phyloP scores from a whole-genome alignment of 768 basidiomycete species.

The Gautieria morchelliformis region DNA sequence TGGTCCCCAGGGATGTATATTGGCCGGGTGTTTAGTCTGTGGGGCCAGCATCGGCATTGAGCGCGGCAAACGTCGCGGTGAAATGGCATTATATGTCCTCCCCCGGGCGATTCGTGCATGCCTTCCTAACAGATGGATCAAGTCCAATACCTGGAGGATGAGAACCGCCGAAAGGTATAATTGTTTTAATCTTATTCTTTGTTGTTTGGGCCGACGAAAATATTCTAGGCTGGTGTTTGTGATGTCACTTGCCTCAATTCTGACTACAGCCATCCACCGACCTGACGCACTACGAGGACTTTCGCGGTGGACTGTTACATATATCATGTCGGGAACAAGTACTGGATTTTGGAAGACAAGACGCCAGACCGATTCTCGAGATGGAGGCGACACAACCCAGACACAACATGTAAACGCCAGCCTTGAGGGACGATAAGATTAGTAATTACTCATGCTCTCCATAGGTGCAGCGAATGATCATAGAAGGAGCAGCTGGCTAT shows the following conservation, averaged over 20 bases:
- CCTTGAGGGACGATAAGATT: constrained; percentile 6
- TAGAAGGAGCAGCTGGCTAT: constrained; percentile 94
- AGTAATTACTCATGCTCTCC: constrained; percentile 45
- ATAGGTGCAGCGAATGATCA: constrained; percentile 75
- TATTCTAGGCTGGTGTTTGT: constrained; percentile 43
- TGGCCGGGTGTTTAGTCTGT: constrained; percentile 59
- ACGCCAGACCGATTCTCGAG: neutral
- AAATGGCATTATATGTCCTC: constrained; percentile 73
- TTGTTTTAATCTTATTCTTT: neutral
- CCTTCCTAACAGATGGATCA: constrained; percentile 46
- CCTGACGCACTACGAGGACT: constrained; percentile 63
- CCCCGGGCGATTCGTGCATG: constrained; percentile 59
- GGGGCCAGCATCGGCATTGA: constrained; percentile 76
- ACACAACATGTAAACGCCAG: neutral
- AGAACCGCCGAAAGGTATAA: constrained; percentile 44
- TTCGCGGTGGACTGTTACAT: constrained; percentile 61
- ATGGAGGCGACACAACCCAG: neutral
- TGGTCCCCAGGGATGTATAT: constrained; percentile 58
- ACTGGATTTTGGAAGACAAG: constrained; percentile 39
- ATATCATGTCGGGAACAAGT: constrained; percentile 53
- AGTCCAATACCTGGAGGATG: constrained; percentile 31
- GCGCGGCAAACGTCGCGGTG: constrained; percentile 58
- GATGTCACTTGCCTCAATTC: constrained; percentile 52
- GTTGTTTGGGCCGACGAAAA: neutral
- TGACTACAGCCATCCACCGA: constrained; percentile 53